phyloP scores from a whole-genome alignment of 2,329 filamentous ascomycete genomes.

The Fusarium cicatricum region DNA sequence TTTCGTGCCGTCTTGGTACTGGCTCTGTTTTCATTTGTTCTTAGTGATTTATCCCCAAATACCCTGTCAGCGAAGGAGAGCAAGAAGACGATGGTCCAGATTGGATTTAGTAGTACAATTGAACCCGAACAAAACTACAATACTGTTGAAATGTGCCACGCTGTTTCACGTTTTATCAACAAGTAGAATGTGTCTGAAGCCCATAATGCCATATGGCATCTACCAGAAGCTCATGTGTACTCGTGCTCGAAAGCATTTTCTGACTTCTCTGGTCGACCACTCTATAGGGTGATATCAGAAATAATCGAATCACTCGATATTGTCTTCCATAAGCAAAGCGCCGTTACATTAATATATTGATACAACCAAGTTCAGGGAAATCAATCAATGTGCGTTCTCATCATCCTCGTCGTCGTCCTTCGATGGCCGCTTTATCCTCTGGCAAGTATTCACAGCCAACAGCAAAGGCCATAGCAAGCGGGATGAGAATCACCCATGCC shows the following conservation, averaged over 20 bases:
- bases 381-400: not conserved
- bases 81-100: not conserved
- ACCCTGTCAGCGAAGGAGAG: conserved; percentile 20
- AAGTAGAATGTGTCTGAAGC: too few relatives aligned
- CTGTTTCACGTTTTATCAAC: too few relatives aligned
- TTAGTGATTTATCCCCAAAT: conserved; percentile 12
- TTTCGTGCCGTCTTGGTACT: conserved; percentile 1
- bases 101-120: not conserved
- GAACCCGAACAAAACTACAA: not conserved
- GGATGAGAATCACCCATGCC: conserved; percentile 47
- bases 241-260: too few relatives aligned
- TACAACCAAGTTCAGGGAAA: too few relatives aligned
- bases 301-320: too few relatives aligned
- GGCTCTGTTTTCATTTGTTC: not conserved
- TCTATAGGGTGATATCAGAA: too few relatives aligned
- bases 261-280: too few relatives aligned
- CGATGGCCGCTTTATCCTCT: conserved; percentile 29
- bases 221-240: too few relatives aligned
- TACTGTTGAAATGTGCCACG: not conserved
- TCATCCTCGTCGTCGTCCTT: conserved; percentile 23
- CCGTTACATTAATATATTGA: too few relatives aligned
- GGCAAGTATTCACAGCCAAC: conserved; percentile 43
- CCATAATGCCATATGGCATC: too few relatives aligned
- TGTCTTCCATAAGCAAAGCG: not conserved
- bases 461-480: conserved; percentile 41